Percentiles rank a stretch among this genome's conserved stretches.
phyloP scores from a whole-genome alignment of 176 grass and related monocot genomes.

The Eleusine indica region DNA sequence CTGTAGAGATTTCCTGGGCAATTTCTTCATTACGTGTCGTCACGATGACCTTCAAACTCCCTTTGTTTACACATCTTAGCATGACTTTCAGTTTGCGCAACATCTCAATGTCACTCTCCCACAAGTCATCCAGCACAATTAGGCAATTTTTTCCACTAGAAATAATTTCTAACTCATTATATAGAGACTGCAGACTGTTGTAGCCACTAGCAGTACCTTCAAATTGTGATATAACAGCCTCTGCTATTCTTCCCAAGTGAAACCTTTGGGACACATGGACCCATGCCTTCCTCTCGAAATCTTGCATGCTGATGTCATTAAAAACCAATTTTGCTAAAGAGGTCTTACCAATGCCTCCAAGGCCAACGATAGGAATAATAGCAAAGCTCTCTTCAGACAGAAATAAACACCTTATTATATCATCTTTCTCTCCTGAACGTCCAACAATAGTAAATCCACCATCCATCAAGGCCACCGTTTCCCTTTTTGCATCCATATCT shows the following conservation, averaged over 20 bases:
- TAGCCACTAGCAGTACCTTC: slow-evolving; percentile 3
- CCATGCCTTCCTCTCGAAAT: slow-evolving; percentile 21
- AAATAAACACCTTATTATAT: too few species aligned
- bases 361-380: not conserved
- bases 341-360: slow-evolving; percentile 5
- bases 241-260: slow-evolving; percentile 9
- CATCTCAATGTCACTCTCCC: slow-evolving; percentile 16
- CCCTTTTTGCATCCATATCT: too few species aligned
- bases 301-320: slow-evolving; percentile 14
- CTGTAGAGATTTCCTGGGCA: slow-evolving; percentile 14
- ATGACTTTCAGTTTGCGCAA: slow-evolving; percentile 18
- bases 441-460: too few species aligned
- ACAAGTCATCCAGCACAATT: slow-evolving; percentile 30
- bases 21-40: slow-evolving; percentile 16
- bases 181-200: not conserved
- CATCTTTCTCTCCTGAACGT: too few species aligned
- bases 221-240: slow-evolving; percentile 14
- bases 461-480: too few species aligned
- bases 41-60: slow-evolving; percentile 17
- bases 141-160: slow-evolving; percentile 13
- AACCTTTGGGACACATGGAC: slow-evolving; percentile 19
- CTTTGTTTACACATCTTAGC: not conserved
- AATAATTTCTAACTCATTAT: slow-evolving; percentile 4
- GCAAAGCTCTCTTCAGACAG: too few species aligned
- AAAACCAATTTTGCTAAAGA: slow-evolving; percentile 7